Evolutionary conservation across 2,329 filamentous ascomycete species (phyloP).

Genomic region (Verticillium nubilum): DNA sequence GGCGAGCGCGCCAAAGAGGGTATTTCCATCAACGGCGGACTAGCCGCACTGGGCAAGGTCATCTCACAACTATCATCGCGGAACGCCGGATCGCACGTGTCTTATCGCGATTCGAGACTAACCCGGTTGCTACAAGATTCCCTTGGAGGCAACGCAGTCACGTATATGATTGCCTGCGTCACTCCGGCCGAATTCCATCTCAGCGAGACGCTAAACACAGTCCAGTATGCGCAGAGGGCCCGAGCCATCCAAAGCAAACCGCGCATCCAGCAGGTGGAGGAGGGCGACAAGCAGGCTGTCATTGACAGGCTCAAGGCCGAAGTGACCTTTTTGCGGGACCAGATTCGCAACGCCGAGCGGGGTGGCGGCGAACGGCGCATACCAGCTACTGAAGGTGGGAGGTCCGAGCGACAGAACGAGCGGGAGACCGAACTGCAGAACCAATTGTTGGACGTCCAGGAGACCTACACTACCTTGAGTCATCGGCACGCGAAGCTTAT

Average conservation of each 20-base stretch:
- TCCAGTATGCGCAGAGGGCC: constrained; percentile 94
- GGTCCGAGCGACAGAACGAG: constrained; percentile 73
- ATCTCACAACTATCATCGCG: constrained; percentile 96
- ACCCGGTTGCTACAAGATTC: constrained; percentile 72
- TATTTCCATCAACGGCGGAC: constrained; percentile 95
- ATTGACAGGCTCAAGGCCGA: constrained; percentile 94
- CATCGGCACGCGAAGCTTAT: constrained; percentile 94
- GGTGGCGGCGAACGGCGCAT: constrained; percentile 50
- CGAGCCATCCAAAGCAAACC: constrained; percentile 97
- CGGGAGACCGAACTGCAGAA: constrained; percentile 89
- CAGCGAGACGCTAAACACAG: constrained; percentile 94
- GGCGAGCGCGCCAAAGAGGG: constrained; percentile 93
- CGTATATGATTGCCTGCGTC: constrained; percentile 99
- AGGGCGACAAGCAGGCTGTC: constrained; percentile 86
- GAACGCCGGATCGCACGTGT: constrained; percentile 82
- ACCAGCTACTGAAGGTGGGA: constrained; percentile 54
- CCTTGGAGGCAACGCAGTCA: constrained; percentile 92
- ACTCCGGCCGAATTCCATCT: constrained; percentile 95
- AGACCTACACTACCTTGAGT: constrained; percentile 89
- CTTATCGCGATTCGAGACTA: constrained; percentile 95
- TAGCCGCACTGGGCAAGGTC: constrained; percentile 93
- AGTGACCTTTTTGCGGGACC: constrained; percentile 87
- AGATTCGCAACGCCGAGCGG: constrained; percentile 79
- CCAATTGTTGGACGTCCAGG: constrained; percentile 84
- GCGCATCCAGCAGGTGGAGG: constrained; percentile 88